Evolutionary conservation across 768 basidiomycete genomes (phyloP).

Genomic region (Tylopilus plumbeoviolaceoides): DNA sequence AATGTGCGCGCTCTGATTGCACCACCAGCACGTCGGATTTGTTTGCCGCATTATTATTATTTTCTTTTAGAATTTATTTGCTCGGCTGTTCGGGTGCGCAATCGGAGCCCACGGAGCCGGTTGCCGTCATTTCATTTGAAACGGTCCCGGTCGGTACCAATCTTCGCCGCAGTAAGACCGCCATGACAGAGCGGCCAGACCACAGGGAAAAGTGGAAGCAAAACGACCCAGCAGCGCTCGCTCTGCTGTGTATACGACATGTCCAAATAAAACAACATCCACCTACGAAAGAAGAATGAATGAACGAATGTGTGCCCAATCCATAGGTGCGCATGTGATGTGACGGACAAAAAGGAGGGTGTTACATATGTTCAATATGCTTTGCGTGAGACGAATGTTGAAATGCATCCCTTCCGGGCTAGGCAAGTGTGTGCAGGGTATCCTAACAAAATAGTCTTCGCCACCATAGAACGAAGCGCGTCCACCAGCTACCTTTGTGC

Average conservation of each 20-base stretch:
- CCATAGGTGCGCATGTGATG: conserved; percentile 9
- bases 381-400: conserved; percentile 3
- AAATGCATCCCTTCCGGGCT: conserved; percentile 2
- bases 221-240: conserved; percentile 2
- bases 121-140: conserved; percentile 9
- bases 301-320: conserved; percentile 14
- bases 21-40: neutral
- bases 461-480: conserved; percentile 76
- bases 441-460: conserved; percentile 69
- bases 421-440: conserved; percentile 9
- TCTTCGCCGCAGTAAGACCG: neutral
- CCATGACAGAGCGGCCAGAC: neutral
- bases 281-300: conserved; percentile 18
- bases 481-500: conserved; percentile 80
- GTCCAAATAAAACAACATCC: conserved; percentile 25
- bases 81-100: neutral
- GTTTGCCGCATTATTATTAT: neutral
- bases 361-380: conserved; percentile 34
- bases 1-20: neutral
- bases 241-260: conserved; percentile 4
- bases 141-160: conserved; percentile 12
- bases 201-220: neutral
- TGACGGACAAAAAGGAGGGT: conserved; percentile 29
- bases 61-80: neutral
- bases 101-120: conserved; percentile 1